Conservation (phyloP, 1,139 yeast species). For the Zhuliangozyma parablackwelliae region DNA sequence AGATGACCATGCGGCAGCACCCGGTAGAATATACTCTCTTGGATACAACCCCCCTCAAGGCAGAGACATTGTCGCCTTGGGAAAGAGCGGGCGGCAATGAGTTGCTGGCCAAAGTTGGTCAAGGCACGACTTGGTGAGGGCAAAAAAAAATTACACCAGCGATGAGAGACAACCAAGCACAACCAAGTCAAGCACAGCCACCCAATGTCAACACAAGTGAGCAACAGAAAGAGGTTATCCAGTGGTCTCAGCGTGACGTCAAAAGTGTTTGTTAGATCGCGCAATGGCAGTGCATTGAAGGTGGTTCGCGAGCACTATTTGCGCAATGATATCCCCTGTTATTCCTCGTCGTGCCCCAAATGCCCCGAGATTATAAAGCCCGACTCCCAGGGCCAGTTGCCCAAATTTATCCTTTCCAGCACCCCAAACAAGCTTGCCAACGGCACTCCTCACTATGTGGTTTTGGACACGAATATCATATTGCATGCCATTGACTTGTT, state of each 20-base stretch:
- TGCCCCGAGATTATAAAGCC: conserved; percentile 60
- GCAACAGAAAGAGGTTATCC: conserved; percentile 42
- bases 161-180: background rate
- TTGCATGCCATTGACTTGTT: conserved; percentile 85
- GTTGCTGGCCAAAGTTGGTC: no score
- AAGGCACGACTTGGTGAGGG: background rate
- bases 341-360: conserved; percentile 60
- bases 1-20: no score
- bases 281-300: conserved; percentile 86
- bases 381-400: conserved; percentile 50
- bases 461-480: conserved; percentile 85
- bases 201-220: background rate
- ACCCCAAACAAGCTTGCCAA: conserved; percentile 40
- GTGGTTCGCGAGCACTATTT: conserved; percentile 92
- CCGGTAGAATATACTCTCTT: no score
- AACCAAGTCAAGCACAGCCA: background rate
- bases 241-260: conserved; percentile 72
- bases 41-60: no score
- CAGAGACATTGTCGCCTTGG: no score
- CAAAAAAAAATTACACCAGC: background rate
- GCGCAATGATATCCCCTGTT: conserved; percentile 88
- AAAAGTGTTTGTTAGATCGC: conserved; percentile 87
- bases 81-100: no score
- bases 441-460: conserved; percentile 59
- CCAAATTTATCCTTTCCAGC: conserved; percentile 47